Base-by-base conservation (phyloP, 163 green algal genomes). In the Chlorella variabilis region DNA sequence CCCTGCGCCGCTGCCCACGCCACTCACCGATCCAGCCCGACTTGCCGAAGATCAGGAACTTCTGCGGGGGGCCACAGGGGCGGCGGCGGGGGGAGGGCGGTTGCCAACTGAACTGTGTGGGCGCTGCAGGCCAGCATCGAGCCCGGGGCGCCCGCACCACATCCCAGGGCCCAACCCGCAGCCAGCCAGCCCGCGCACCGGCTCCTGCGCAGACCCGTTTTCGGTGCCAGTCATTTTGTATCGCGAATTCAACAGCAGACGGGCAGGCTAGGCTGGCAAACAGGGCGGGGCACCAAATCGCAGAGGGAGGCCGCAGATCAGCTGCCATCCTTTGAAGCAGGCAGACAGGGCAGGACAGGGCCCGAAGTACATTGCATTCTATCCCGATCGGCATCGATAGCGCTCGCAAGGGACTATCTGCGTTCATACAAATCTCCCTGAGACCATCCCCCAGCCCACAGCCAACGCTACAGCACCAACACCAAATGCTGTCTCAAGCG, bases 31-130 rank as follows among this genome's bases (percentile, higher is more conserved):
- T 81, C 79, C 79, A 75, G 42, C 67, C 73, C 15, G 27, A 45
- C 71, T 90, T 92, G 27, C 96, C 96, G 77, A 97, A 99, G 54
- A 99, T 91, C 6, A 99, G 89, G 83, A 98, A 98, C 11, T 91
- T 82, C 93, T 95, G 79, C n/a, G 56, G 51, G 25, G 58, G 33
- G 18, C 5, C 20, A n/a, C 23, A 62, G 51, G 18, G 21, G 56
- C 6, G 61, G 34, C 5, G 45, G 42, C 17, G 25, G 21, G 45
- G 75, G 3, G 39, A 34, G 27, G 34, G 25, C n/a, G 23, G 27
- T n/a, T 63, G 66, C 29, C 34, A 41, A 65, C 65, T 34, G 65
- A 71, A 71, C 54, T 54, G 45, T 66, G 70, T 8, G 59, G 59
- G 27, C 31, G 21, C n/a, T 42, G 59, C 59, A 68, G 59, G 25